A percentile compares a stretch with the other conserved stretches of the same genome.
phyloP scores from a whole-genome alignment of 2,329 filamentous ascomycete genomes.

The Sporothrix euskadiensis region DNA sequence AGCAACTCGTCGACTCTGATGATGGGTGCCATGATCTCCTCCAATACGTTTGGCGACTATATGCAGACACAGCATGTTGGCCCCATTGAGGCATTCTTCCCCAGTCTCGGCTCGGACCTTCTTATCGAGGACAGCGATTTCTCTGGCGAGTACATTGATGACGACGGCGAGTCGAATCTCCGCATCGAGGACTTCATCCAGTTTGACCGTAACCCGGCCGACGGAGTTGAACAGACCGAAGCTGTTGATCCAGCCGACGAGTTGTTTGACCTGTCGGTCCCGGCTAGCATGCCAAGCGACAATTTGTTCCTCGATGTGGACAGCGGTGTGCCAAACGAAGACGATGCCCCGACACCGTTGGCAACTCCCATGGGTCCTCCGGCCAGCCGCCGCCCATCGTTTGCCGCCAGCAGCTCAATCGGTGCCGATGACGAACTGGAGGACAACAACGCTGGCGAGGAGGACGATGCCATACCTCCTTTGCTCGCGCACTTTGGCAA shows the following conservation, averaged over 20 bases:
- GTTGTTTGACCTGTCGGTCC: conserved; percentile 18
- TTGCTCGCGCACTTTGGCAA: conserved; percentile 68
- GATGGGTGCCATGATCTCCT: conserved; percentile 70
- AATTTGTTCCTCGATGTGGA: conserved; percentile 20
- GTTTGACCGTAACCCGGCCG: conserved; percentile 52
- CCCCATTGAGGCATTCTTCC: conserved; percentile 74
- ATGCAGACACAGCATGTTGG: conserved; percentile 68
- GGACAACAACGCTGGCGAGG: conserved; percentile 33
- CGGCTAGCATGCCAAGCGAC: conserved; percentile 18
- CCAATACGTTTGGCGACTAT: conserved; percentile 57
- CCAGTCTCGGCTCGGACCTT: conserved; percentile 60
- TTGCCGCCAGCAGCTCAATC: conserved; percentile 9
- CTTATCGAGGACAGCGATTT: conserved; percentile 55
- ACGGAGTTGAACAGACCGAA: conserved; percentile 36
- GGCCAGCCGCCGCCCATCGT: conserved; percentile 7
- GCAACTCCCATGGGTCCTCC: conserved; percentile 32
- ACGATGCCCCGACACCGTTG: conserved; percentile 53
- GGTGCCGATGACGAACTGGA: conserved; percentile 41
- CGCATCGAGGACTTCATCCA: conserved; percentile 73
- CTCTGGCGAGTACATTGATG: conserved; percentile 57
- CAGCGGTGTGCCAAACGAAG: conserved; percentile 50
- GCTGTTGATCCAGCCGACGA: conserved; percentile 22
- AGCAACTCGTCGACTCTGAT: conserved; percentile 72
- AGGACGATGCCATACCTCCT: conserved; percentile 47
- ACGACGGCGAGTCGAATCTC: conserved; percentile 64